Base-by-base conservation (phyloP, 106 monocot species). In the Dioscorea dumetorum region DNA sequence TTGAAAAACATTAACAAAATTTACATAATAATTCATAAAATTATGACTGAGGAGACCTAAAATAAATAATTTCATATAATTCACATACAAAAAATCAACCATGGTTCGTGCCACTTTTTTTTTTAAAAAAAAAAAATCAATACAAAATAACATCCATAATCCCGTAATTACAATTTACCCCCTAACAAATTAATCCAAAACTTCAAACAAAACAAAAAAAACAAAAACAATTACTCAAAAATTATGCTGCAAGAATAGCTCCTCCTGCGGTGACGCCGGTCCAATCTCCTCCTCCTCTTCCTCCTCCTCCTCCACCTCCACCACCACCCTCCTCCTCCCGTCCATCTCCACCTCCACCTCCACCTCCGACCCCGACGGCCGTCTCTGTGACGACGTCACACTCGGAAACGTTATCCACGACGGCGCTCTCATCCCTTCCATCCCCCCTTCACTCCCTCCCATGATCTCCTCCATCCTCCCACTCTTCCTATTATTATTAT, bases 351-450 rank as follows among this genome's bases (percentile, higher is more conserved):
- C 70, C 23, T 77, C 91, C 17, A 68, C 76, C 49, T 93, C 99
- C 0, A 71, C 87, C 15, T 93, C 99, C 0, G 93, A 93, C 22
- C 68, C 81, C 6, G 86, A 88, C 2, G 91, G 89, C 56, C 93
- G 79, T 70, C 99, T 75, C 76, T 83, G 92, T 13, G 99, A 99
- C 3, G 99, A 93, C 0, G 99, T 83, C 52, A 99, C 81, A 32
- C 99, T 99, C 11, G 93, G 99, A 54, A 99, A 93, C 0, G 99
- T 99, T 48, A 99, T 99, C 99, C 99, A 99, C 8, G 93, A 93
- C n/a, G 99, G 99, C 23, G 99, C 93, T 28, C 93, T 74, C 63
- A 83, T 87, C 74, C 93, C 93, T 12, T 76, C 75, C 62, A 81
- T 71, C 75, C 84, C 90, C 21, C 90, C 99, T 50, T 87, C 90